Evolutionary conservation across 306 rosid species (phyloP).

Genomic region (Sphenostylis stenocarpa): DNA sequence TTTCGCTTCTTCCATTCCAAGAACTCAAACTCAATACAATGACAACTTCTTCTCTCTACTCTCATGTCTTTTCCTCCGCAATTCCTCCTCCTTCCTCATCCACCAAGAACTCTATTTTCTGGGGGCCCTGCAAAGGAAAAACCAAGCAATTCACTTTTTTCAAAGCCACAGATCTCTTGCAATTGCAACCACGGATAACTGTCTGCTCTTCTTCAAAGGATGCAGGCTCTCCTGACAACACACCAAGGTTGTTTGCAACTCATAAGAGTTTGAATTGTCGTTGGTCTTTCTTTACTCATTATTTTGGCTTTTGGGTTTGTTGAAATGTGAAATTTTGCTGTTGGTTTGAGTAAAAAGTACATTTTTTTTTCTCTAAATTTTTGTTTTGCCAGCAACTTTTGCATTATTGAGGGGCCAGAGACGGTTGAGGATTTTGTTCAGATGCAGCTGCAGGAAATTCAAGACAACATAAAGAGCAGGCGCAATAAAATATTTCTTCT

Average conservation of each 20-base stretch:
- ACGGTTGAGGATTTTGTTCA: conserved; percentile 90
- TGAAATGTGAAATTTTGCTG: conserved; percentile 14
- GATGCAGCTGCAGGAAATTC: conserved; percentile 89
- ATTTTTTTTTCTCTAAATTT: not conserved
- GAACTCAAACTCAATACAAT: conserved; percentile 38
- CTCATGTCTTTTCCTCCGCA: conserved; percentile 40
- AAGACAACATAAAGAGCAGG: conserved; percentile 83
- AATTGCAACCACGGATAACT: conserved; percentile 28
- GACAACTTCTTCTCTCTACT: conserved; percentile 50
- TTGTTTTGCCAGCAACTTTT: conserved; percentile 60
- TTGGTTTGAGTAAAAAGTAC: not conserved
- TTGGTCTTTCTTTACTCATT: not conserved
- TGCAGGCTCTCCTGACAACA: conserved; percentile 46
- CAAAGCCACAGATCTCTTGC: conserved; percentile 30
- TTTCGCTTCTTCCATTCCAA: conserved; percentile 10
- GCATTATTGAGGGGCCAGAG: conserved; percentile 98
- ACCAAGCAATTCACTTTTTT: conserved; percentile 31
- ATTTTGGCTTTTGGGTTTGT: not conserved
- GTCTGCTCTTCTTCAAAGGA: conserved; percentile 64
- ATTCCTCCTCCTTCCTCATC: conserved; percentile 27
- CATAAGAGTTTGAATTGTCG: not conserved
- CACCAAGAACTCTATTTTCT: conserved; percentile 32
- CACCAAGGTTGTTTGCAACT: conserved; percentile 47
- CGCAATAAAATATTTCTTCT: conserved; percentile 90
- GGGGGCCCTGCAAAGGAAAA: not conserved